These are phyloP conservation scores for Talaromyces thailandensis DNA, from an alignment of 495 filamentous ascomycete species.

Conservation along the genomic window DNA sequence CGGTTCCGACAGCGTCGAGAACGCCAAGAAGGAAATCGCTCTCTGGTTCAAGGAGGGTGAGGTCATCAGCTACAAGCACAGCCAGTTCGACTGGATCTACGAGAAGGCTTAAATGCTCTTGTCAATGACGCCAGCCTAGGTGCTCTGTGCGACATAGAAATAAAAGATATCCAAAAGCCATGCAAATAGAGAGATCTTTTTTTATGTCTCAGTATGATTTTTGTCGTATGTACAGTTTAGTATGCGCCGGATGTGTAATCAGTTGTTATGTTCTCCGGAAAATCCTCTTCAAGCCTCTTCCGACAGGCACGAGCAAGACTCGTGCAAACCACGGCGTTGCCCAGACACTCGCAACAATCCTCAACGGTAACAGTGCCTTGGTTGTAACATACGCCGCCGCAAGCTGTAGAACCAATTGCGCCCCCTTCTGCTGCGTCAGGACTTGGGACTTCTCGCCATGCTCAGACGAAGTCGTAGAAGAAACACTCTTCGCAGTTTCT, in stretches of 20 bases:
- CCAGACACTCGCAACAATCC: slow-evolving; percentile 73
- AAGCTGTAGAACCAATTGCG: slow-evolving; percentile 54
- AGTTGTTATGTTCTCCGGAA: slow-evolving; percentile 25
- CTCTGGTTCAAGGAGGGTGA: slow-evolving; percentile 92
- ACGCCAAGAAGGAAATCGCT: slow-evolving; percentile 97
- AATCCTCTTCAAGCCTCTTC: slow-evolving; percentile 23
- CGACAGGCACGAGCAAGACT: slow-evolving; percentile 43
- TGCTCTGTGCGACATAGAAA: slow-evolving; percentile 11
- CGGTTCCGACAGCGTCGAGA: slow-evolving; percentile 97
- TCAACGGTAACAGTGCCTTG: slow-evolving; percentile 69
- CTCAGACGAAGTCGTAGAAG: slow-evolving; percentile 10
- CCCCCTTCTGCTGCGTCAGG: slow-evolving; percentile 20
- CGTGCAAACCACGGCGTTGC: slow-evolving; percentile 92
- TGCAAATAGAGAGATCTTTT: slow-evolving; percentile 21
- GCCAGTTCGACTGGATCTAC: slow-evolving; percentile 87
- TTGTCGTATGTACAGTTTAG: neutral
- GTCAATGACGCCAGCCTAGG: slow-evolving; percentile 1
- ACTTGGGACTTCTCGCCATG: neutral
- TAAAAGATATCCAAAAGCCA: slow-evolving; percentile 6
- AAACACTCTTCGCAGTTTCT: slow-evolving; percentile 18
- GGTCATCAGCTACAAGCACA: slow-evolving; percentile 66
- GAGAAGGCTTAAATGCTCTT: slow-evolving; percentile 57
- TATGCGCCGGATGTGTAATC: neutral
- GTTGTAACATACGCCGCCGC: slow-evolving; percentile 84
- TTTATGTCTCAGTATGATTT: slow-evolving; percentile 1